phyloP scores from a whole-genome alignment of 2,329 filamentous ascomycete genomes.

The Colletotrichum destructivum region DNA sequence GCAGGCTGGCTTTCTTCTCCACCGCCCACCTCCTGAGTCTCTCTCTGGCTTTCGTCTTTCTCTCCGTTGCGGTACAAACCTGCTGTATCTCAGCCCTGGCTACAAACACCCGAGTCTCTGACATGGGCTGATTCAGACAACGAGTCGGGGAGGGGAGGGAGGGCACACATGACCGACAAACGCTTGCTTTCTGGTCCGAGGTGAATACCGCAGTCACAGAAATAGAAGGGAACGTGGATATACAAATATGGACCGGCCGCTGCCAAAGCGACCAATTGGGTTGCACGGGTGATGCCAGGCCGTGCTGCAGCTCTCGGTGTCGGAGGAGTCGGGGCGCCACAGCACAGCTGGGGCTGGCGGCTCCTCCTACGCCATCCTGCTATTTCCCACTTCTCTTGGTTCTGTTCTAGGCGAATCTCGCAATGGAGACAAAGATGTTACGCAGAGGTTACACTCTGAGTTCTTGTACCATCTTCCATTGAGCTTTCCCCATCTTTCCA shows the following conservation, averaged over 20 bases:
- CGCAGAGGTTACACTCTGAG: too few species aligned
- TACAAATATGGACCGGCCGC: neutral
- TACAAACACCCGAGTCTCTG: neutral
- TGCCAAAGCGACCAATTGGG: conserved; percentile 25
- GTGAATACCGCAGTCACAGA: conserved; percentile 7
- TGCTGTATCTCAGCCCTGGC: neutral
- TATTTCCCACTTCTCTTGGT: conserved; percentile 30
- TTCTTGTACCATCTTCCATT: neutral
- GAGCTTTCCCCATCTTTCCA: neutral
- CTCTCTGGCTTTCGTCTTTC: too few species aligned
- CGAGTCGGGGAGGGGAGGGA: conserved; percentile 15
- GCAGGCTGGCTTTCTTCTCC: neutral
- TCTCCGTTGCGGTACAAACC: neutral
- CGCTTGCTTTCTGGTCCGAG: neutral
- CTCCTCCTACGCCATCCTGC: conserved; percentile 32
- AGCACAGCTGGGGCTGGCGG: conserved; percentile 21
- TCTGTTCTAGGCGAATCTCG: conserved; percentile 2
- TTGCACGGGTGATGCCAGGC: conserved; percentile 28
- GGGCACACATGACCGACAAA: neutral
- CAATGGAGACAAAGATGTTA: neutral
- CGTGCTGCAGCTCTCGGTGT: conserved; percentile 33
- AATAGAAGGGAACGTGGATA: conserved; percentile 5
- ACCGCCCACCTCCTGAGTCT: too few species aligned
- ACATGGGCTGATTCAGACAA: neutral
- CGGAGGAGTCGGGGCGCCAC: conserved; percentile 23